Evolutionary conservation across 768 basidiomycete genomes (phyloP), one percentile per base, ranked within the genome.

Genomic region (Pleurotus sapidus): DNA sequence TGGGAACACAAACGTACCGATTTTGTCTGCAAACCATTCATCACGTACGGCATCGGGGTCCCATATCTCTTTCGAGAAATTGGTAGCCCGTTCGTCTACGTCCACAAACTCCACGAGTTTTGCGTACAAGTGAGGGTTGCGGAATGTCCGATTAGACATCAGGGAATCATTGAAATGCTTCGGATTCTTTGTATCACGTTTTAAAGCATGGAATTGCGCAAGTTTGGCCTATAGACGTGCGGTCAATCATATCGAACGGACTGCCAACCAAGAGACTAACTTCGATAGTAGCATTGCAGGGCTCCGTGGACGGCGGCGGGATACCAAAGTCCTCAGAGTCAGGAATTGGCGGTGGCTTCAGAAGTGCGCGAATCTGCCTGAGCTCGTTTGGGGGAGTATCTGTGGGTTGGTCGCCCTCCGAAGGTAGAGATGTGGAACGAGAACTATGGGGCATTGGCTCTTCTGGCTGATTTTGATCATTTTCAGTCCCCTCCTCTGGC

Each of bases 81-180:
- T 91, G 1, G 88, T 89, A n/a, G 84, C 75, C 14, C 87, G 83
- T 69, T 98, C 96, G 65, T 96, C 88, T 14, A 95, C 89, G 54
- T 90, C 89, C 14, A 97, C 87, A 67, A 95, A 97, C 66, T 97
- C 93, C 60, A 99, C 95, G 2, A 99, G 84, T 64, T 94, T 94
- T 11, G 91, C 79, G 70, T 96, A 97, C n/a, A 98, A 83, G 66
- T 97, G 93, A 0, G 96, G 96, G 66, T 99, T 99, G 24, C 94
- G 86, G 73, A 98, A 99, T 3, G 93, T 87, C 45, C 93, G 87
- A 62, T 91, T 93, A 6, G 87, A 84, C 87, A 98, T 93, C 42
- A 99, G 81, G 1, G 92, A 92, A 70, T 97, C 94, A 69, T 98
- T 99, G 76, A 97, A 98, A 70, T 97, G 95, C 63, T 87, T 86